Evolutionary conservation across 768 basidiomycete genomes (phyloP).

Genomic region (Chiua virens): DNA sequence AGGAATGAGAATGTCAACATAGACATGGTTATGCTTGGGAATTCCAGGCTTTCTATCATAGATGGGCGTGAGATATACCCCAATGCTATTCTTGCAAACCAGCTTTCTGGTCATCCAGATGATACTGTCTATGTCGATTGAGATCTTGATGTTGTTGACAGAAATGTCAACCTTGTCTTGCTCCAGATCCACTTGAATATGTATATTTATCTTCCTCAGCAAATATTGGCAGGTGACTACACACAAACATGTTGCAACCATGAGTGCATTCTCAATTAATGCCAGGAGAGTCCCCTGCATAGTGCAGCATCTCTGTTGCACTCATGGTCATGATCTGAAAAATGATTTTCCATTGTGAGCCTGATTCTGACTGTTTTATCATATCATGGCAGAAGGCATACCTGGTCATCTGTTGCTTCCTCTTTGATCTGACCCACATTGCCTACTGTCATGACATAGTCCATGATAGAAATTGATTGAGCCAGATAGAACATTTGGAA

Average conservation of each 20-base stretch:
- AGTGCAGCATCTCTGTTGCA: background rate
- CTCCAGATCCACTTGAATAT: background rate
- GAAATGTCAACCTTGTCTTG: background rate
- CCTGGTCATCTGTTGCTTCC: no score
- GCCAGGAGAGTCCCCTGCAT: background rate
- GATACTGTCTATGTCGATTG: constrained; percentile 4
- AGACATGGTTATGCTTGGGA: constrained; percentile 15
- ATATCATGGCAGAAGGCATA: no score
- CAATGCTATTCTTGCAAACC: background rate
- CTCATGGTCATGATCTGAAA: no score
- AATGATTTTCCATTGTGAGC: no score
- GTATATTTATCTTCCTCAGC: background rate
- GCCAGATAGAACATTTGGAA: constrained; percentile 10
- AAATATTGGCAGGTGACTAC: background rate
- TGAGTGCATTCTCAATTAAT: background rate
- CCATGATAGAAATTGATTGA: background rate
- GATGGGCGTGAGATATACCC: background rate
- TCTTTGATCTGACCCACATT: background rate
- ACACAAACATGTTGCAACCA: background rate
- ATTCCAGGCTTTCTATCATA: constrained; percentile 4
- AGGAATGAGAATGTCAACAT: constrained; percentile 7
- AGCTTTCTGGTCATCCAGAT: background rate
- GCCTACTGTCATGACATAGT: background rate
- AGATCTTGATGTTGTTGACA: background rate
- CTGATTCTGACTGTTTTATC: no score